These are phyloP conservation scores for Casuarina cunninghamiana DNA, from an alignment of 306 rosid species.

Conservation along the genomic window DNA sequence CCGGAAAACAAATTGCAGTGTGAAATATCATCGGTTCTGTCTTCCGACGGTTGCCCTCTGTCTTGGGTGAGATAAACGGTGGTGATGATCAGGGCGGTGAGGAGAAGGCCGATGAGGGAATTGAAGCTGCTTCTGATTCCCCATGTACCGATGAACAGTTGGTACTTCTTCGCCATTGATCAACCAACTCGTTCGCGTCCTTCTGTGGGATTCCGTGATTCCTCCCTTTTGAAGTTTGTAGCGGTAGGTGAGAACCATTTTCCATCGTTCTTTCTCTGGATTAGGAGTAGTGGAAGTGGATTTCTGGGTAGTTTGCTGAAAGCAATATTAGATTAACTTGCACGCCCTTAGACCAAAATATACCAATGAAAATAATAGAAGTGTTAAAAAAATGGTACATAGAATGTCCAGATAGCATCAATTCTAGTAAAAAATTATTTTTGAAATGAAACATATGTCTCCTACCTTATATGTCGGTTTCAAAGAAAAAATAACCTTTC, in stretches of 20 bases:
- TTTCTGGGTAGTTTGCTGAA: slow-evolving; percentile 41
- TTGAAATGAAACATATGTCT: too few relatives aligned
- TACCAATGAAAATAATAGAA: too few relatives aligned
- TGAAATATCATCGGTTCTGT: slow-evolving; percentile 15
- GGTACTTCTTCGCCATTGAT: slow-evolving; percentile 36
- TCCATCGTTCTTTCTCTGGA: slow-evolving; percentile 25
- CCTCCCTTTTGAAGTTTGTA: slow-evolving; percentile 44
- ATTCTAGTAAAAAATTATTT: too few relatives aligned
- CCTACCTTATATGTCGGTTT: too few relatives aligned
- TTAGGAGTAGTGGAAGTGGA: slow-evolving; percentile 5
- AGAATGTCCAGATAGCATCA: too few relatives aligned
- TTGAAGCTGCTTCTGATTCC: slow-evolving; percentile 58
- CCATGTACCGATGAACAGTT: slow-evolving; percentile 39
- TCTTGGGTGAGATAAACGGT: slow-evolving; percentile 53
- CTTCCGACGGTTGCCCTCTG: slow-evolving; percentile 16
- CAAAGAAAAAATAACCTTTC: too few relatives aligned
- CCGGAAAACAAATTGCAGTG: slow-evolving; percentile 68
- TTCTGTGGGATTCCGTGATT: slow-evolving; percentile 13
- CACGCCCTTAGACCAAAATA: neutral
- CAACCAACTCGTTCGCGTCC: slow-evolving; percentile 8
- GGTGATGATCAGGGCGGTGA: slow-evolving; percentile 46
- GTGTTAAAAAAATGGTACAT: too few relatives aligned
- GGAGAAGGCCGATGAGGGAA: slow-evolving; percentile 55
- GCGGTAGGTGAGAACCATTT: slow-evolving; percentile 52
- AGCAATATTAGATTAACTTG: slow-evolving; percentile 25